Base-by-base conservation (phyloP, 2,329 filamentous ascomycete species). In the Beauveria pseudobassiana region DNA sequence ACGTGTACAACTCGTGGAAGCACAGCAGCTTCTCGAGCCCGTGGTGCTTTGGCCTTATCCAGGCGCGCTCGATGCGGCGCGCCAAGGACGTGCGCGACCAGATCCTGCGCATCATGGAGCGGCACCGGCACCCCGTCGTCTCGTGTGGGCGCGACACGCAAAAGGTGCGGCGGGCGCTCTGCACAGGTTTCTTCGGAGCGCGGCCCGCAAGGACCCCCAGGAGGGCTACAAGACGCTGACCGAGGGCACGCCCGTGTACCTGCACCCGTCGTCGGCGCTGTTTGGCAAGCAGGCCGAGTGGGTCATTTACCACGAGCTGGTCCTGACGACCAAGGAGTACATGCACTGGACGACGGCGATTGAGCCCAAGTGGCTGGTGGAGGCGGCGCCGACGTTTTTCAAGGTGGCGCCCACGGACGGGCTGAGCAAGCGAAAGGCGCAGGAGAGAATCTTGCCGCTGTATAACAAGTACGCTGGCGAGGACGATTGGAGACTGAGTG, bases 1-100 rank as follows among this genome's bases (percentile, higher is more conserved):
- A 99, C 68, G 93, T 99, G 0, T 99, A 96, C 78, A 96, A 97
- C 70, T 87, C 85, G n/a, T 99, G 95, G 95, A 96, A 96, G 73
- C 82, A 87, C 50, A 89, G 86, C 65, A 87, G 88, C 7, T 96
- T 85, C 76, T 89, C 87, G 55, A 90, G 87, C 62, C 87, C 93
- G 0, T 99, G 95, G 95, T 98, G 95, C 72, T 93, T 91, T 67
- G 96, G 99, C 75, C 99, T 96, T 73, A 95, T 99, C 72, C 93
- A 98, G 72, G 92, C 91, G 5, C 86, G 93, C 2, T 87, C 87
- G 40, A 96, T 99, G 84, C 85, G 87, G 63, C 88, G 93, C 12
- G 93, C 91, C 10, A 90, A 93, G 73, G 95, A 99, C 72, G 92
- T 99, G 0, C 86, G 95, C 20, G 88, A 96, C 64, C 95, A 99